A percentile compares a stretch with the other conserved stretches of the same genome.
Conservation (phyloP, 257 asterid genomes). For the Ligustrum vulgare region DNA sequence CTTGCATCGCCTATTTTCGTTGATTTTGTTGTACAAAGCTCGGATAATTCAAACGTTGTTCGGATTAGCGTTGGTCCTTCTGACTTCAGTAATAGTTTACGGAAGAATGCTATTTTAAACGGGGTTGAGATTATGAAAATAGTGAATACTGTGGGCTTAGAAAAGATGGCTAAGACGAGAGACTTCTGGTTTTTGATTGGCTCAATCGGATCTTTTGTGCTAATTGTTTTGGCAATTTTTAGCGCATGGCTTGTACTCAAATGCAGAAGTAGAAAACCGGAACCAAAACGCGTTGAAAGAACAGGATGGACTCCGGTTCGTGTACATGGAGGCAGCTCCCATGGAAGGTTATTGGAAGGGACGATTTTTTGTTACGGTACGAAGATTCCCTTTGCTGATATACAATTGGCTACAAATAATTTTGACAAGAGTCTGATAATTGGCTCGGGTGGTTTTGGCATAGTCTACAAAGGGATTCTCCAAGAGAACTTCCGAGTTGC, state of each 20-base stretch:
- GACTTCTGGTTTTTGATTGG: slow-evolving; percentile 44
- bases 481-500: slow-evolving; percentile 57
- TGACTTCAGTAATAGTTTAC: slow-evolving; percentile 49
- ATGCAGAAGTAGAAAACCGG: slow-evolving; percentile 37
- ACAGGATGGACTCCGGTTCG: slow-evolving; percentile 63
- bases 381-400: slow-evolving; percentile 58
- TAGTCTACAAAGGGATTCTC: slow-evolving; percentile 58
- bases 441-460: slow-evolving; percentile 76
- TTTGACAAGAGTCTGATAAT: slow-evolving; percentile 56
- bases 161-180: slow-evolving; percentile 24
- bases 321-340: slow-evolving; percentile 49
- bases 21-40: slow-evolving; percentile 54
- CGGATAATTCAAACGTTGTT: slow-evolving; percentile 34
- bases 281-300: slow-evolving; percentile 44
- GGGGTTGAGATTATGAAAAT: slow-evolving; percentile 83
- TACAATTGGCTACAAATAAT: slow-evolving; percentile 57
- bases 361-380: slow-evolving; percentile 43
- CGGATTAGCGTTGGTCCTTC: slow-evolving; percentile 69
- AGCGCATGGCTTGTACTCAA: slow-evolving; percentile 24
- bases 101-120: slow-evolving; percentile 71
- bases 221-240: slow-evolving; percentile 32
- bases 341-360: slow-evolving; percentile 46
- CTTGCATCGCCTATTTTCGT: slow-evolving; percentile 72
- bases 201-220: slow-evolving; percentile 28
- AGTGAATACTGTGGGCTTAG: slow-evolving; percentile 35